Evolutionary conservation across 2,329 filamentous ascomycete species (phyloP).

Genomic region (Aschersonia sp.): DNA sequence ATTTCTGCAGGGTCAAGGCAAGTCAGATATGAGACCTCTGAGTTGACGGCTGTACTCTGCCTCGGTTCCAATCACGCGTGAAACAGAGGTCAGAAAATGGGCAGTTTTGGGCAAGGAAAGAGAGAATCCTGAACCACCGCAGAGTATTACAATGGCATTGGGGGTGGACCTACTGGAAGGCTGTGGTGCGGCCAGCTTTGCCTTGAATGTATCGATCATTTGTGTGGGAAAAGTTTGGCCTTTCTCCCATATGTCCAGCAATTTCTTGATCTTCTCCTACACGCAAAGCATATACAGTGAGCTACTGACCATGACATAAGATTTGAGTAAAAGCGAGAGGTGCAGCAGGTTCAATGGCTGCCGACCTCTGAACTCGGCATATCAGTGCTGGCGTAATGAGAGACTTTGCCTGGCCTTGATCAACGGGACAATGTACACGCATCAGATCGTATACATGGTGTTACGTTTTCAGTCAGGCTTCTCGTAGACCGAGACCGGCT

Average conservation of each 20-base stretch:
- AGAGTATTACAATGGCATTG: not conserved
- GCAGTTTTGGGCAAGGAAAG: not conserved
- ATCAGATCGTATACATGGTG: slow-evolving; percentile 2
- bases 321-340: too few relatives aligned
- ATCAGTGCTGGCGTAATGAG: too few relatives aligned
- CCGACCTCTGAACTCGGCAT: too few relatives aligned
- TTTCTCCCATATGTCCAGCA: slow-evolving; percentile 96
- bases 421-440: too few relatives aligned
- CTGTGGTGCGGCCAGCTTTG: slow-evolving; percentile 51
- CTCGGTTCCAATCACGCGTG: not conserved
- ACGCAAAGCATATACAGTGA: slow-evolving; percentile 27
- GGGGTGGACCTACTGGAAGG: slow-evolving; percentile 45
- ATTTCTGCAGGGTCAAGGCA: slow-evolving; percentile 30
- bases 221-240: slow-evolving; percentile 74
- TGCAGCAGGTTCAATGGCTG: too few relatives aligned
- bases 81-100: not conserved
- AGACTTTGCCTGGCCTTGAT: too few relatives aligned
- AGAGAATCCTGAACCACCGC: not conserved
- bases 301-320: slow-evolving; percentile 12
- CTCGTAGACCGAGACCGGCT: too few relatives aligned
- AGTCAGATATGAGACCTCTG: slow-evolving; percentile 1
- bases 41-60: too few relatives aligned
- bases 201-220: slow-evolving; percentile 71
- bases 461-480: not conserved
- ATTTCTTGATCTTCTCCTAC: slow-evolving; percentile 87